Percentiles rank a stretch among this genome's conserved stretches.
Conservation (phyloP, 208 protist species). For the Crithidia brevicula region DNA sequence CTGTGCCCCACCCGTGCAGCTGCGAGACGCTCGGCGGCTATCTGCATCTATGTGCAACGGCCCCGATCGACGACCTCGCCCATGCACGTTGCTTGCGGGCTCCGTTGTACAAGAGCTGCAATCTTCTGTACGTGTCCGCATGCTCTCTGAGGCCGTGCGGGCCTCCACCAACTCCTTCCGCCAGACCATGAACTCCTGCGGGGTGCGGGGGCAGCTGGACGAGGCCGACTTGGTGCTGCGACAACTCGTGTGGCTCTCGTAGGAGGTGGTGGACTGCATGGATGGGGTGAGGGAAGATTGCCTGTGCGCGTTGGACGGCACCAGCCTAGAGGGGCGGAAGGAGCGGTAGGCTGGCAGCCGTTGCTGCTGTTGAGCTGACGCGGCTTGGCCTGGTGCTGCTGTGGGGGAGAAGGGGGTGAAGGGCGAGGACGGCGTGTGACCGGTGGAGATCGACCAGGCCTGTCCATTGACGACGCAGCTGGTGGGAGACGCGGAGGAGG, state of each 20-base stretch:
- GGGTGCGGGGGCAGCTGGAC: constrained; percentile 2
- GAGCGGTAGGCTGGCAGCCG: not conserved
- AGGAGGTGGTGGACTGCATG: not conserved
- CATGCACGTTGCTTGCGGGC: not conserved
- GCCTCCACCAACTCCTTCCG: constrained; percentile 2
- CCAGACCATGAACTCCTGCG: constrained; percentile 12
- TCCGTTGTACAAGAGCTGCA: too few species aligned
- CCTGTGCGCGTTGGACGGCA: not conserved
- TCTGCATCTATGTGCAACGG: too few species aligned
- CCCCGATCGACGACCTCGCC: too few species aligned
- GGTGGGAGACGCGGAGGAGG: not conserved
- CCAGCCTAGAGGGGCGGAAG: not conserved
- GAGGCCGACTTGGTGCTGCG: not conserved
- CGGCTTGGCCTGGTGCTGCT: not conserved
- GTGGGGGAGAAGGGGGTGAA: constrained; percentile 5
- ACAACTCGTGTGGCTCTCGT: not conserved
- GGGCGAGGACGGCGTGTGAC: constrained; percentile 9
- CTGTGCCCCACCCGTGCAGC: too few species aligned
- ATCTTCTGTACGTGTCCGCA: not conserved
- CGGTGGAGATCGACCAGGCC: not conserved
- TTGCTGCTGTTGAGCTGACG: not conserved
- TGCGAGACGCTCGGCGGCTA: too few species aligned
- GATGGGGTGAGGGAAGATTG: not conserved
- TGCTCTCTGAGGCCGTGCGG: not conserved
- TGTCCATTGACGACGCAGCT: not conserved